Evolutionary conservation across 352 stramenopile genomes (phyloP).

Genomic region (Globisporangium camurandrum): DNA sequence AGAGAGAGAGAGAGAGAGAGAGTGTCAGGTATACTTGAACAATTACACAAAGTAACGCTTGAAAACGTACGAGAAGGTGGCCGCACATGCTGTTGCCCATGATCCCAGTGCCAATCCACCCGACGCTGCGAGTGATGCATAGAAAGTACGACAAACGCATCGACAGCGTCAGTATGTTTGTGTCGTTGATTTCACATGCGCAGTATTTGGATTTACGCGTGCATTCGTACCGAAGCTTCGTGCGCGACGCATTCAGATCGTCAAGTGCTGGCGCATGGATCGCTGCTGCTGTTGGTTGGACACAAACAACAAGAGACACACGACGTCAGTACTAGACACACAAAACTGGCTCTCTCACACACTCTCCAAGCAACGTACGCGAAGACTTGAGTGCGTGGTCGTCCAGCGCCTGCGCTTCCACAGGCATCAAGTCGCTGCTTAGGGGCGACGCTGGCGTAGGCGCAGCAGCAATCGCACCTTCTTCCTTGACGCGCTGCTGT

Average conservation of each 20-base stretch:
- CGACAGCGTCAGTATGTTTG: too few relatives aligned
- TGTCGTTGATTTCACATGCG: not conserved
- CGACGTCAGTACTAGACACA: too few relatives aligned
- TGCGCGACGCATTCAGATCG: slow-evolving; percentile 39
- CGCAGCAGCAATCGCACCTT: slow-evolving; percentile 16
- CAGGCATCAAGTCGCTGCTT: slow-evolving; percentile 14
- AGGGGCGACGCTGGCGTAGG: slow-evolving; percentile 4
- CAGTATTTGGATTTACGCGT: not conserved
- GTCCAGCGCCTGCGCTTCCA: slow-evolving; percentile 33
- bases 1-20: not conserved
- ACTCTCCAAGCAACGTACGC: too few relatives aligned
- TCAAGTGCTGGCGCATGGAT: slow-evolving; percentile 57
- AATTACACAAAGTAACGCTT: too few relatives aligned
- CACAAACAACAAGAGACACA: not conserved
- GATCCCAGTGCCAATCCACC: slow-evolving; percentile 83
- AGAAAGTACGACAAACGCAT: not conserved
- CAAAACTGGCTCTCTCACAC: not conserved
- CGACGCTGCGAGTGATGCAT: slow-evolving; percentile 30
- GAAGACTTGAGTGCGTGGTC: slow-evolving; percentile 43
- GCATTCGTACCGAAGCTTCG: slow-evolving; percentile 46
- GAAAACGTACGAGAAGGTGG: slow-evolving; percentile 71
- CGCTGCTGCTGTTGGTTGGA: slow-evolving; percentile 19
- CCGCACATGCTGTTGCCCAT: slow-evolving; percentile 88
- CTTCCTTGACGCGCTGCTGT: slow-evolving; percentile 46
- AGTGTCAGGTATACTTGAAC: too few relatives aligned